Percentiles rank a stretch among this genome's conserved stretches.
Conservation (phyloP, 2,329 filamentous ascomycete species). For the Zasmidium angulare region DNA sequence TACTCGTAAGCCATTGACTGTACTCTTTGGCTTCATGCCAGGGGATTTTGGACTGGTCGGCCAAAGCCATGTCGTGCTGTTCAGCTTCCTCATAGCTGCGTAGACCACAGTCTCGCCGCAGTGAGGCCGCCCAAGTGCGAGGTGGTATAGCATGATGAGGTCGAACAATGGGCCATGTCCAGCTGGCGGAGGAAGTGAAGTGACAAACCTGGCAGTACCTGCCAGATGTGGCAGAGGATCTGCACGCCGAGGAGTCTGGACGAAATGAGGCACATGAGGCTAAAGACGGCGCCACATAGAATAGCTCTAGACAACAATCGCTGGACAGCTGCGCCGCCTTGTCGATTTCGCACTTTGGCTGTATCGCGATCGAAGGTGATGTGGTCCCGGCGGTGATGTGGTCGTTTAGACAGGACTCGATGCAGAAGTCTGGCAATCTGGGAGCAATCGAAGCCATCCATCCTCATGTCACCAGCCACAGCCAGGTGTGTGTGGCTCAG, state of each 20-base stretch:
- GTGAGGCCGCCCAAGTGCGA: not conserved
- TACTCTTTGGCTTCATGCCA: not conserved
- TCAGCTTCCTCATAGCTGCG: not conserved
- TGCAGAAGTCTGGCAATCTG: too few species aligned
- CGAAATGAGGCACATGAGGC: not conserved
- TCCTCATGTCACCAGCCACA: too few species aligned
- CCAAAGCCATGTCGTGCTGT: not conserved
- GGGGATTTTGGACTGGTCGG: not conserved
- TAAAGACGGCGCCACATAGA: not conserved
- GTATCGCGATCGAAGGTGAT: not conserved
- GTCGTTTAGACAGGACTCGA: too few species aligned
- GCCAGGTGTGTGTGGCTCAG: too few species aligned
- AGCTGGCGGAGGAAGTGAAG: not conserved
- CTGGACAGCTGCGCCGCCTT: not conserved
- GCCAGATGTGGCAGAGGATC: not conserved
- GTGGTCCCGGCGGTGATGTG: too few species aligned
- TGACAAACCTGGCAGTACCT: not conserved
- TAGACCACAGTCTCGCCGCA: not conserved
- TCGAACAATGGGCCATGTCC: not conserved
- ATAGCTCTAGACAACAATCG: too few species aligned
- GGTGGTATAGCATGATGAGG: not conserved
- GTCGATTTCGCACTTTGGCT: not conserved
- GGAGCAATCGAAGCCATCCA: too few species aligned
- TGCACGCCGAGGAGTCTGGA: not conserved
- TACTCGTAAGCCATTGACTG: too few species aligned